Conservation (phyloP, 306 rosid genomes). For the Gleditsia sinensis region DNA sequence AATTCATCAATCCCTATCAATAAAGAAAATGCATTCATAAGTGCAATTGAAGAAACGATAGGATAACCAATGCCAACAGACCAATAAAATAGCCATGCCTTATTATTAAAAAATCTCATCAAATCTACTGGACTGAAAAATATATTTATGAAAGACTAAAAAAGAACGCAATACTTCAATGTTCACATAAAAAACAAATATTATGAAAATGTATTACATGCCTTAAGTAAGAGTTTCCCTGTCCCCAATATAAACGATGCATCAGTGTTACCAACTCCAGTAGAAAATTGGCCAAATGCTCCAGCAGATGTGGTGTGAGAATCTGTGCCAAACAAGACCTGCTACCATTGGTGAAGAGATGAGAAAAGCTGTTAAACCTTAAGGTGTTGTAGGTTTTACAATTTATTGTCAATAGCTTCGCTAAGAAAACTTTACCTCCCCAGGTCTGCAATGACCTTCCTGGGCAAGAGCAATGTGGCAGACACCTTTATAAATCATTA, state of each 20-base stretch:
- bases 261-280: slow-evolving; percentile 85
- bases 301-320: slow-evolving; percentile 91
- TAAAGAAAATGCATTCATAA: not conserved
- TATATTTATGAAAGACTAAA: not conserved
- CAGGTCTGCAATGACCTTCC: slow-evolving; percentile 95
- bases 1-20: not conserved
- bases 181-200: not conserved
- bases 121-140: too few relatives aligned
- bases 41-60: not conserved
- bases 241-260: slow-evolving; percentile 83
- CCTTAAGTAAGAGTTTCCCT: slow-evolving; percentile 83
- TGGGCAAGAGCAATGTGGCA: slow-evolving; percentile 89
- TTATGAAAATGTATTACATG: slow-evolving; percentile 20
- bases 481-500: slow-evolving; percentile 65
- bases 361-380: slow-evolving; percentile 12
- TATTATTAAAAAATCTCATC: too few relatives aligned
- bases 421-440: slow-evolving; percentile 60
- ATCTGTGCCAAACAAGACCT: slow-evolving; percentile 91
- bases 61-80: too few relatives aligned
- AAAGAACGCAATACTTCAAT: not conserved
- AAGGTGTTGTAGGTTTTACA: not conserved
- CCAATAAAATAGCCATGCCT: too few relatives aligned
- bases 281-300: slow-evolving; percentile 92
- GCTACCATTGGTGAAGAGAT: slow-evolving; percentile 33
- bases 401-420: not conserved